Evolutionary conservation across 192 early-diverging fungal species (phyloP), one percentile per base, ranked within the genome.

Genomic region (Thamnidium elegans): DNA sequence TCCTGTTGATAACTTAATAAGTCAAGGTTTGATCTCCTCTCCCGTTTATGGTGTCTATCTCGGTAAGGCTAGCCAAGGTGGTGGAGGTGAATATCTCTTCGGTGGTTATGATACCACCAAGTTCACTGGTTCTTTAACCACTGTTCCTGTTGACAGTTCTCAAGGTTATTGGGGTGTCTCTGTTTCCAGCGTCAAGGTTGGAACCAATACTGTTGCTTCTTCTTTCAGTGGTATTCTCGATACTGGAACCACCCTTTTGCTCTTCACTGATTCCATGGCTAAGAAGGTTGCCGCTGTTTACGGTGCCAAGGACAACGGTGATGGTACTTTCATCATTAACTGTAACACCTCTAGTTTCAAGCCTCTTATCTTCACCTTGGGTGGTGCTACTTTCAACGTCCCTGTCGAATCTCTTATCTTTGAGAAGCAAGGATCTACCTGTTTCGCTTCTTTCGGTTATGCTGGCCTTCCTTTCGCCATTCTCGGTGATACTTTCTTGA

Each of bases 31-130:
- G 26, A 69, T 90, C 1, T 66, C 75, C 19, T 69, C 81, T 48
- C 84, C 88, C 7, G 69, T 86, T 0, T 87, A 87, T 58, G 84
- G 84, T 3, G 86, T 85, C 10, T 87, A 80, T 65, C 73, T 90
- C 4, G 80, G 80, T 36, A 65, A 70, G 64, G 39, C 51, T 8
- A 58, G 68, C 23, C 69, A 74, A 30, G 77, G 75, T 14, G 80
- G 80, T 26, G 79, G 76, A 13, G 79, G 79, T 47, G 79, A 78
- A 56, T 82, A 82, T 60, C 64, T 76, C n/a, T 82, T 82, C 31
- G 80, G 80, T 60, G 78, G 78, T 2, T 79, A 79, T 50, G 72
- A 82, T 7, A 47, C 17, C 2, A 63, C 67, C 11, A 51, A 76
- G 21, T 58, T 82, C 19, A 66, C 64, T 6, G 80, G 80, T 50